Evolutionary conservation across 179 eudicot species (phyloP).

Genomic region (Heliamphora pulchella): DNA sequence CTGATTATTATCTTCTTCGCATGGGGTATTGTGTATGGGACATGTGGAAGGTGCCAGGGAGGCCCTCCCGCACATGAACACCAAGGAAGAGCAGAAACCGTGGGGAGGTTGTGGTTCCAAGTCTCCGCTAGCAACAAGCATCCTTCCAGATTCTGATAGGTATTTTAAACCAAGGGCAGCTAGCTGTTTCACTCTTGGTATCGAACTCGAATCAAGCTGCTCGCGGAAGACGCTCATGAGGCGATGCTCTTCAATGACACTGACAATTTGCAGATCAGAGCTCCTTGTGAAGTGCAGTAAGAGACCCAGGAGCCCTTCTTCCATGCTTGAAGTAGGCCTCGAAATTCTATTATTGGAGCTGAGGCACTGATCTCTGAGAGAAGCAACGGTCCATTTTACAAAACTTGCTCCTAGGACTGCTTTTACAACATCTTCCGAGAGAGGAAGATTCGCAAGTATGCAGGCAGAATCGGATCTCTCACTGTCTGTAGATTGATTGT

Average conservation of each 20-base stretch:
- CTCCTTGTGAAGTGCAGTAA: conserved; percentile 46
- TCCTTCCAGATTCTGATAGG: conserved; percentile 44
- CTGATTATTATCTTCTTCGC: conserved; percentile 47
- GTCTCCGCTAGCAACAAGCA: conserved; percentile 33
- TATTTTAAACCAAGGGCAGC: conserved; percentile 42
- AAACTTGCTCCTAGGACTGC: conserved; percentile 40
- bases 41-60: conserved; percentile 30
- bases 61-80: conserved; percentile 45
- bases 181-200: conserved; percentile 47
- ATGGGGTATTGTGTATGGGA: conserved; percentile 49
- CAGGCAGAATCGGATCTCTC: conserved; percentile 51
- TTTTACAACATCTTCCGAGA: conserved; percentile 43
- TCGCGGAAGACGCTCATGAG: conserved; percentile 46
- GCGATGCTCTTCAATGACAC: conserved; percentile 40
- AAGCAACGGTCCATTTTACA: conserved; percentile 37
- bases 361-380: conserved; percentile 36
- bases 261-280: conserved; percentile 28
- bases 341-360: conserved; percentile 27
- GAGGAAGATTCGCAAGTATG: conserved; percentile 48
- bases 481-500: conserved; percentile 31
- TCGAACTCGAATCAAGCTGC: conserved; percentile 31
- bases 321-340: conserved; percentile 33
- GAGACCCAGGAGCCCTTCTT: conserved; percentile 60
- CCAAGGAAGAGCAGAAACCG: conserved; percentile 50
- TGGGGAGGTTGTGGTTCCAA: conserved; percentile 44